Base-by-base conservation (phyloP, 257 asterid species). In the Solanum sparsipilum region DNA sequence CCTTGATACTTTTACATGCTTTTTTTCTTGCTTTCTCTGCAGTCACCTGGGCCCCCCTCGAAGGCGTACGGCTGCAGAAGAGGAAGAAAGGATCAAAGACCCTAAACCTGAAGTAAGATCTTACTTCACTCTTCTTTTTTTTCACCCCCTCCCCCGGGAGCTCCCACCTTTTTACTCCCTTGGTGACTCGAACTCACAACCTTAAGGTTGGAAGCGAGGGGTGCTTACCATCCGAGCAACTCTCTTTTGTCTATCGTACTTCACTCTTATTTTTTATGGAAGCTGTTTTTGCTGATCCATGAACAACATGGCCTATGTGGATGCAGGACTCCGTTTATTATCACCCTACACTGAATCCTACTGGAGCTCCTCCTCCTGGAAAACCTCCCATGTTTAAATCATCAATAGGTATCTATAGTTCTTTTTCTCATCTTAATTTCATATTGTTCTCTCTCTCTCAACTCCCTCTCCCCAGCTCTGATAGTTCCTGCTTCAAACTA, bases 281-380 rank as follows among this genome's bases (percentile, higher is more conserved):
- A 84, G 48, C 84, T 71, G 86, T 67, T 87, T 36, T 84, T 90
- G 84, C 87, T 52, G 48, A 20, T 36, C 92, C 86, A 81, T 38
- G 90, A 70, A 83, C 78, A 90, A 84, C 87, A 81, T 86, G 89
- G 88, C 41, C 60, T 83, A 73, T 87, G 34, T 83, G 89, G 88
- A 32, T 90, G 95, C 93, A 97, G 99, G 99, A 97, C 91, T 97
- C 99, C 2, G 99, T 97, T 81, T 97, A 97, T 89, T 96, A 93
- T 90, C 99, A 97, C 92, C 99, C 99, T 18, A 97, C 98, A 21
- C 93, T 96, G 81, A 97, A 97, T 93, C 99, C 99, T 88, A 94
- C 99, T 84, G 99, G 99, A 85, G 99, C 99, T 85, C 99, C 99
- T 46, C 99, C 99, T 23, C 99, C 99, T 72, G 99, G 99, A 83